Conservation (phyloP, 2,329 filamentous ascomycete genomes). For the Sphaerostilbella broomeana region DNA sequence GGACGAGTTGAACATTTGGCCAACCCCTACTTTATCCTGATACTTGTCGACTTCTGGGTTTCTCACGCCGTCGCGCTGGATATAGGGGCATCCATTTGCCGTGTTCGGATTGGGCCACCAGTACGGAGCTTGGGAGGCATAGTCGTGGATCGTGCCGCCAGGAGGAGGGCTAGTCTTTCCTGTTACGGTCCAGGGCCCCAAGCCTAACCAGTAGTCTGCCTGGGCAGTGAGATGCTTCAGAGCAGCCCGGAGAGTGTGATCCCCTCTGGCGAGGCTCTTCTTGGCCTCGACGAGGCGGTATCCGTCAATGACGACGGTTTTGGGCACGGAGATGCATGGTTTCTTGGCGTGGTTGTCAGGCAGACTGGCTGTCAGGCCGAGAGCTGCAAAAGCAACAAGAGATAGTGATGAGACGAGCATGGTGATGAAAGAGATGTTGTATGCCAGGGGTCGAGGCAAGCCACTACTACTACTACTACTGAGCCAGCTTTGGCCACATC, state of each 20-base stretch:
- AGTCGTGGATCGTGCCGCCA: slow-evolving; percentile 14
- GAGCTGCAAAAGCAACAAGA: neutral
- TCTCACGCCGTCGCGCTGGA: slow-evolving; percentile 20
- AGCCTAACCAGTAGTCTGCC: slow-evolving; percentile 18
- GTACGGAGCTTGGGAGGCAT: slow-evolving; percentile 12
- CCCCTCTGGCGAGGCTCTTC: neutral
- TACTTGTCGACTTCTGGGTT: slow-evolving; percentile 21
- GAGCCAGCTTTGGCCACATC: too few species aligned
- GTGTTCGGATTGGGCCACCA: slow-evolving; percentile 13
- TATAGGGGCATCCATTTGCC: slow-evolving; percentile 19
- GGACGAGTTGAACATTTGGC: slow-evolving; percentile 21
- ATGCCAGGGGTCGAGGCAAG: too few species aligned
- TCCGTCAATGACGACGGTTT: slow-evolving; percentile 12
- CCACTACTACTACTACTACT: too few species aligned
- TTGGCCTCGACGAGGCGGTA: slow-evolving; percentile 10
- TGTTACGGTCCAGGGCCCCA: slow-evolving; percentile 23
- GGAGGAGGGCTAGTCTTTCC: slow-evolving; percentile 8
- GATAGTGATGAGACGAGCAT: slow-evolving; percentile 5
- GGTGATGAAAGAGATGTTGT: neutral
- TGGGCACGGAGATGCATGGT: neutral
- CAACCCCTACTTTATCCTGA: slow-evolving; percentile 18
- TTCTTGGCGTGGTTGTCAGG: neutral
- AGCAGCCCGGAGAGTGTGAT: slow-evolving; percentile 1
- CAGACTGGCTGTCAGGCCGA: neutral
- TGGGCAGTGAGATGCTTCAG: slow-evolving; percentile 15